Evolutionary conservation across 176 grass and related monocot species (phyloP).

Genomic region (Melocanna baccifera): DNA sequence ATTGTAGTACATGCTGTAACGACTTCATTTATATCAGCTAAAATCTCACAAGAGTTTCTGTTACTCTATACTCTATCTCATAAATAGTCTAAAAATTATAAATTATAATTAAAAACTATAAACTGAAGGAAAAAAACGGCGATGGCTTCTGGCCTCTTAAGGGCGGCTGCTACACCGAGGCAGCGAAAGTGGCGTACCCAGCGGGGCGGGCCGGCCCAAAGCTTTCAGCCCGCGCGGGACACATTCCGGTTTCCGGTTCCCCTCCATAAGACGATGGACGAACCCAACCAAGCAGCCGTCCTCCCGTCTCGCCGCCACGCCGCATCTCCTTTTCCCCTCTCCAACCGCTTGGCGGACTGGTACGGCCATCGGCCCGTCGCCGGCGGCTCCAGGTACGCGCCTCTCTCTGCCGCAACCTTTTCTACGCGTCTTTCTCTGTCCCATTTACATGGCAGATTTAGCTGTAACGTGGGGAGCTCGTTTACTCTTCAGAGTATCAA

Average conservation of each 20-base stretch:
- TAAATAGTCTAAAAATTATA: too few relatives aligned
- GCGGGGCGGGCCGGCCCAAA: not conserved
- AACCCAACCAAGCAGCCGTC: not conserved
- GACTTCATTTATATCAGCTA: too few relatives aligned
- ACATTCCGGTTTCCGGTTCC: not conserved
- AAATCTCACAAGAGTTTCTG: fast-evolving
- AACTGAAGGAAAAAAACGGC: too few relatives aligned
- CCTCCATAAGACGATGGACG: not conserved
- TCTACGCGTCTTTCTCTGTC: not conserved
- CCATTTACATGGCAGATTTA: not conserved
- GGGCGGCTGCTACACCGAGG: too few relatives aligned
- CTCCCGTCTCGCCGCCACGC: not conserved
- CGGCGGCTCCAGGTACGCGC: not conserved
- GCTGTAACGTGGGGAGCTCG: not conserved
- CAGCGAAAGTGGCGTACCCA: not conserved
- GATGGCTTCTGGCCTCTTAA: too few relatives aligned
- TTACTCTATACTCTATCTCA: too few relatives aligned
- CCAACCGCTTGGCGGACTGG: not conserved
- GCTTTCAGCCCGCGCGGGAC: not conserved
- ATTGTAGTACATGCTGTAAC: too few relatives aligned
- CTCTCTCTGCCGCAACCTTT: not conserved
- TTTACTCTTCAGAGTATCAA: not conserved
- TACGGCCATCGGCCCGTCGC: not conserved
- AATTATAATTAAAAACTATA: too few relatives aligned
- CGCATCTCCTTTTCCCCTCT: not conserved